Percentiles rank a stretch among this genome's conserved stretches.
These are phyloP conservation scores for Tulasnella sp. DNA, from an alignment of 768 basidiomycete genomes.

Conservation along the genomic window DNA sequence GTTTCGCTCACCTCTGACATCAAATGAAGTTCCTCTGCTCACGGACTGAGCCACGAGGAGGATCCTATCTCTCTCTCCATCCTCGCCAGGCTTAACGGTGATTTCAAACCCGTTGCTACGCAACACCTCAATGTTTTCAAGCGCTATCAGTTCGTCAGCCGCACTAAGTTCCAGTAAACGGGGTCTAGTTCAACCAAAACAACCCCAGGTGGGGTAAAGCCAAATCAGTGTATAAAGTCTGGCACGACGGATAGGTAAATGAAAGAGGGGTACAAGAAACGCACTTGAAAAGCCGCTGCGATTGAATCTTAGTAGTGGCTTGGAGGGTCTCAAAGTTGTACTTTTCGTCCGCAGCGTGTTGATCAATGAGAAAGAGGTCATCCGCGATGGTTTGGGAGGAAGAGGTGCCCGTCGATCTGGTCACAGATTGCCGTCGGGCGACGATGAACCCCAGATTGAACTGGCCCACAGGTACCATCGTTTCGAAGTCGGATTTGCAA, in stretches of 20 bases:
- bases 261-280: slow-evolving; percentile 21
- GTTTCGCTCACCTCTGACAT: slow-evolving; percentile 54
- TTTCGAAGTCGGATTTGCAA: slow-evolving; percentile 68
- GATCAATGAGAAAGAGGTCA: slow-evolving; percentile 93
- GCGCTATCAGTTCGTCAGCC: slow-evolving; percentile 74
- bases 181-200: no score
- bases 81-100: slow-evolving; percentile 35
- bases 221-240: no score
- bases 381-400: slow-evolving; percentile 30
- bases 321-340: slow-evolving; percentile 96
- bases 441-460: slow-evolving; percentile 96
- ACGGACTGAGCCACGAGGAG: slow-evolving; percentile 72
- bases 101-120: slow-evolving; percentile 85
- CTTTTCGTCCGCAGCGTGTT: slow-evolving; percentile 97
- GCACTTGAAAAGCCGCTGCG: slow-evolving; percentile 72
- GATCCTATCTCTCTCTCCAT: slow-evolving; percentile 35
- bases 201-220: no score
- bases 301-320: slow-evolving; percentile 75
- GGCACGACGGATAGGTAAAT: background rate
- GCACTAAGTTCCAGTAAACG: slow-evolving; percentile 71
- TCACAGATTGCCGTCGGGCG: slow-evolving; percentile 42
- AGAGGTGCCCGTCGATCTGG: background rate
- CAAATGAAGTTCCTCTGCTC: slow-evolving; percentile 83
- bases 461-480: slow-evolving; percentile 82
- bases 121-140: slow-evolving; percentile 77